phyloP scores from a whole-genome alignment of 768 basidiomycete genomes.

The Mycena kentingensis region DNA sequence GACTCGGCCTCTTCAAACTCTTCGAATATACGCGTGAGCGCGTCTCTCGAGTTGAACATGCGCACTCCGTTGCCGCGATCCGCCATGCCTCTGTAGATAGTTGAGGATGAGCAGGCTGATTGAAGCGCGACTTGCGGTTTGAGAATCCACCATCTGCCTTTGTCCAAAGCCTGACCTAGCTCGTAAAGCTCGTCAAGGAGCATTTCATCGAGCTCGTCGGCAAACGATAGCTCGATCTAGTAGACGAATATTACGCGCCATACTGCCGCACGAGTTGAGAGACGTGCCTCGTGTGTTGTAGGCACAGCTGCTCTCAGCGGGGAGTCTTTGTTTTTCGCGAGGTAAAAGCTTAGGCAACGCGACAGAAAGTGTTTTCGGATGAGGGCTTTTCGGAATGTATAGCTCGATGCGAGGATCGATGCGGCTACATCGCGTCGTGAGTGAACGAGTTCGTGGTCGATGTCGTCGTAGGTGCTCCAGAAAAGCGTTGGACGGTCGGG shows the following conservation, averaged over 20 bases:
- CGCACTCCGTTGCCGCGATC: slow-evolving; percentile 95
- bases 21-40: slow-evolving; percentile 73
- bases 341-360: slow-evolving; percentile 47
- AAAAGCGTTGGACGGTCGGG: slow-evolving; percentile 48
- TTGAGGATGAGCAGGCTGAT: slow-evolving; percentile 1
- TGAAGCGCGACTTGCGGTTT: slow-evolving; percentile 63
- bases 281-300: no score
- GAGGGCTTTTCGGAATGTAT: slow-evolving; percentile 87
- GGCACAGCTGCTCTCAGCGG: slow-evolving; percentile 60
- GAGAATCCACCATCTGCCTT: slow-evolving; percentile 83
- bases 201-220: slow-evolving; percentile 93
- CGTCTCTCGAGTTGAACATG: slow-evolving; percentile 77
- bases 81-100: slow-evolving; percentile 70
- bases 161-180: slow-evolving; percentile 62
- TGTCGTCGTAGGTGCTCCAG: slow-evolving; percentile 88
- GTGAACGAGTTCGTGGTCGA: slow-evolving; percentile 76
- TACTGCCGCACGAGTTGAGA: no score
- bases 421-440: slow-evolving; percentile 45
- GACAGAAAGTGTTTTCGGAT: slow-evolving; percentile 95
- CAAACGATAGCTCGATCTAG: slow-evolving; percentile 83
- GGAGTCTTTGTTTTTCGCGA: slow-evolving; percentile 65
- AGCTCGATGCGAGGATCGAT: slow-evolving; percentile 71
- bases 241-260: no score
- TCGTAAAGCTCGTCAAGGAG: slow-evolving; percentile 94
- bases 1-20: slow-evolving; percentile 69